Conservation (phyloP, 495 filamentous ascomycete species). For the Cercophora sp. region DNA sequence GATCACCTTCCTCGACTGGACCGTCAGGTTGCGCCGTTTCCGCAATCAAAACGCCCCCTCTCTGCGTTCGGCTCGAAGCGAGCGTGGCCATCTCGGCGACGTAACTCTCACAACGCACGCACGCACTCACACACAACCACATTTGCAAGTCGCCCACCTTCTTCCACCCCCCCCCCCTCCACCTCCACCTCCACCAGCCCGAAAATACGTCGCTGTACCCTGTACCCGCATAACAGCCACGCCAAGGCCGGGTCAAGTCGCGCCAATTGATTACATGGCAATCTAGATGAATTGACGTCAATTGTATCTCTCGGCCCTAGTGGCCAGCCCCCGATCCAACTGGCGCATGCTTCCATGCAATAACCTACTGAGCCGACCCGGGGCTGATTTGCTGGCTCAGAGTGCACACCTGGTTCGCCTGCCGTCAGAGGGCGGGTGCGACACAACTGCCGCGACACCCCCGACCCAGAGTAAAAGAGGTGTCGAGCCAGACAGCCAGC, state of each 20-base stretch:
- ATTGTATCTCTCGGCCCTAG: slow-evolving; percentile 20
- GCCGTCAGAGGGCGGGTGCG: slow-evolving; percentile 23
- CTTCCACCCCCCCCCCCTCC: not conserved
- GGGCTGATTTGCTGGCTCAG: slow-evolving; percentile 13
- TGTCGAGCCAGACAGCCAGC: slow-evolving; percentile 15
- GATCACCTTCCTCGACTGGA: too few species aligned
- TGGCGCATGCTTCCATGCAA: slow-evolving; percentile 9
- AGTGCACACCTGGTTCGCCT: slow-evolving; percentile 24
- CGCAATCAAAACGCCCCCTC: not conserved
- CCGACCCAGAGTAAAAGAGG: not conserved
- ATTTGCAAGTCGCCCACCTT: not conserved
- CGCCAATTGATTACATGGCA: slow-evolving; percentile 30
- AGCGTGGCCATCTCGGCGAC: not conserved
- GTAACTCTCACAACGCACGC: slow-evolving; percentile 1
- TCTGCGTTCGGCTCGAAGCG: not conserved
- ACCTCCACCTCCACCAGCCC: not conserved
- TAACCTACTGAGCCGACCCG: slow-evolving; percentile 14
- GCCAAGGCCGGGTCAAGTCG: slow-evolving; percentile 28
- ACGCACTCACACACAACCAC: not conserved
- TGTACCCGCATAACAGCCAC: slow-evolving; percentile 12
- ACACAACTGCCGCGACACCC: slow-evolving; percentile 30
- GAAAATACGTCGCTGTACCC: not conserved
- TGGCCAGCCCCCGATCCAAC: slow-evolving; percentile 16
- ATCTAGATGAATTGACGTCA: slow-evolving; percentile 37
- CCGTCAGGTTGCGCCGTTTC: too few species aligned